Percentiles rank a stretch among this genome's conserved stretches.
Evolutionary conservation across 306 rosid genomes (phyloP).

Genomic region (Vigna reflexopilosa): DNA sequence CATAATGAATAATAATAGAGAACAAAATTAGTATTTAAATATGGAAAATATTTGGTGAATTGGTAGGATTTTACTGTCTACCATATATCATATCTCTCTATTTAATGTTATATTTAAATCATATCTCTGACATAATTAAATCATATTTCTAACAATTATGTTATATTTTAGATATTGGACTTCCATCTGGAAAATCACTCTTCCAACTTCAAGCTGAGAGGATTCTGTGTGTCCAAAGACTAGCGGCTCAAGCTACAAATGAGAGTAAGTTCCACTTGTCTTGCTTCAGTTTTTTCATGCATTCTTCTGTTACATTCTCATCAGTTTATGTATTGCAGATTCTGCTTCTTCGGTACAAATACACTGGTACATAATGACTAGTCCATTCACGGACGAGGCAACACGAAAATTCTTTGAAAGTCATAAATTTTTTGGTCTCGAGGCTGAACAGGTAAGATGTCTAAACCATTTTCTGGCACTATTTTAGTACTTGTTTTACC

Average conservation of each 20-base stretch:
- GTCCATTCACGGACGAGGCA: conserved; percentile 94
- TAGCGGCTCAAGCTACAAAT: conserved; percentile 82
- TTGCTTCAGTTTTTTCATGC: conserved; percentile 40
- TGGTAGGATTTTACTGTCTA: too few relatives aligned
- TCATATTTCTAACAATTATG: neutral
- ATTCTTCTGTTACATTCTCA: conserved; percentile 29
- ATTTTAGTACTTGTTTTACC: conserved; percentile 9
- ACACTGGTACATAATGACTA: conserved; percentile 98
- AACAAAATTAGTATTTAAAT: too few relatives aligned
- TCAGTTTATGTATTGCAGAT: conserved; percentile 53
- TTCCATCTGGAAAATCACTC: conserved; percentile 97
- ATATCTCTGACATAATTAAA: too few relatives aligned
- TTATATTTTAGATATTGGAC: conserved; percentile 79
- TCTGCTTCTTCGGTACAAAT: conserved; percentile 69
- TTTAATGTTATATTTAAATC: too few relatives aligned
- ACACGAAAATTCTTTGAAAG: conserved; percentile 87
- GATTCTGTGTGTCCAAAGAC: conserved; percentile 85
- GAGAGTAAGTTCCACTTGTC: conserved; percentile 58
- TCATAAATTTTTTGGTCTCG: conserved; percentile 89
- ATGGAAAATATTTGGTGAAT: too few relatives aligned
- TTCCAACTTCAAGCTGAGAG: conserved; percentile 99
- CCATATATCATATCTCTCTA: too few relatives aligned
- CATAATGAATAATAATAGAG: too few relatives aligned
- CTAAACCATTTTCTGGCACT: conserved; percentile 1
- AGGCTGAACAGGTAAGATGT: conserved; percentile 79